Base-by-base conservation (phyloP, 2,329 filamentous ascomycete genomes). In the Zymoseptoria tritici region DNA sequence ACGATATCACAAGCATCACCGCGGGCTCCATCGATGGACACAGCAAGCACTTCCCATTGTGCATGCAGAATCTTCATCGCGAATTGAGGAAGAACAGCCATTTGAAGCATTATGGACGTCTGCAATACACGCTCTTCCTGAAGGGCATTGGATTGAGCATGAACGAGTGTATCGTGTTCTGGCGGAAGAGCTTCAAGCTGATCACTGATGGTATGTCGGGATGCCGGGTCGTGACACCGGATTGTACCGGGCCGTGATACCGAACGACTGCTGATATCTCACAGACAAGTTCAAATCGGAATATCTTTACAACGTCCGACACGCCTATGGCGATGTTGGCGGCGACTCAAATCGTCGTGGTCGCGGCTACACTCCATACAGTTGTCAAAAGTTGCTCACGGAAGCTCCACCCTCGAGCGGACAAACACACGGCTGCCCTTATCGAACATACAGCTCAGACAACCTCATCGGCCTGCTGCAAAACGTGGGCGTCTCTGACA, bases 231-330 rank as follows among this genome's bases (percentile, higher is more conserved):
- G 52, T n/a, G n/a, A n/a, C n/a, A n/a, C n/a, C n/a, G n/a, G n/a
- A n/a, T n/a, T n/a, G n/a, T n/a, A n/a, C n/a, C n/a, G n/a, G n/a
- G n/a, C n/a, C n/a, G n/a, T 36, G 19, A 13, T 16, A 13, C 22
- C 11, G n/a, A n/a, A 24, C 13, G 13, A 20, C 19, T 51, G 22
- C 63, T 67, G 36, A 63, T 52, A 11, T 49, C 6, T 4, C 36
- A 8, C 62, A 73, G 93, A 97, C 70, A 87, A 87, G 42, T 99
- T 97, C 82, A 95, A 95, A 76, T 97, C 97, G 72, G 91, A 97
- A 72, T 97, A 99, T 77, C 84, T 89, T 52, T 99, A 99, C 81
- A 97, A 99, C 73, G 85, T 97, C 60, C 89, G 92, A n/a, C 93
- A 99, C 80, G 76, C 81, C 0, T 99, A 97, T 73, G 94, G 94